These are phyloP conservation scores for Irpex sp. DNA, from an alignment of 1,284 basidiomycete genomes.

Conservation along the genomic window DNA sequence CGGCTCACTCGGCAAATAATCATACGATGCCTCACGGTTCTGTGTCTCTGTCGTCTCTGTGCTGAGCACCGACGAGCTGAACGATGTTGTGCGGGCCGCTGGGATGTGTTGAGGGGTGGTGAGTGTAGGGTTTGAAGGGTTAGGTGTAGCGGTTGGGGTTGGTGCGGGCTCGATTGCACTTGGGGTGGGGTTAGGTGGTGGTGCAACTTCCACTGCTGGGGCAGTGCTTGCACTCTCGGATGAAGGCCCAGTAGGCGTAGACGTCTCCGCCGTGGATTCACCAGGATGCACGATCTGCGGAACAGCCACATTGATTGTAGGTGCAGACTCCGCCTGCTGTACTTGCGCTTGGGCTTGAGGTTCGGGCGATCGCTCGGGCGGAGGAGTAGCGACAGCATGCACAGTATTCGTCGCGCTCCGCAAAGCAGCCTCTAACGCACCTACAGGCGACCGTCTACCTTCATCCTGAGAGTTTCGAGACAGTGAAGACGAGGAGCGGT, in stretches of 20 bases:
- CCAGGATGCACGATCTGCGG: background rate
- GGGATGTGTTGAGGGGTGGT: background rate
- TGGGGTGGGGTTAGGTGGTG: background rate
- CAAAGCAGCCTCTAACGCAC: slow-evolving; percentile 39
- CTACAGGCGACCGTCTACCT: slow-evolving; percentile 27
- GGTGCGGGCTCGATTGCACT: background rate
- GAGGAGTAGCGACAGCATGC: slow-evolving; percentile 28
- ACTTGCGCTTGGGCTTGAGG: background rate
- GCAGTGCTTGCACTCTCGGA: background rate
- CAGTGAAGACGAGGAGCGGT: slow-evolving; percentile 7
- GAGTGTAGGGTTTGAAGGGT: background rate
- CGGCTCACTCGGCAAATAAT: slow-evolving; percentile 33
- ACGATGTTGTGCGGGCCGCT: slow-evolving; percentile 18
- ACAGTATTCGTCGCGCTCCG: slow-evolving; percentile 41
- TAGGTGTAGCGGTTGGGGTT: background rate
- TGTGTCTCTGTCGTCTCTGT: slow-evolving; percentile 15
- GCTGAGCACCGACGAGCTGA: slow-evolving; percentile 26
- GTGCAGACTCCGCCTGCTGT: background rate
- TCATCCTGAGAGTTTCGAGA: slow-evolving; percentile 15
- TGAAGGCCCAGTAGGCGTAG: slow-evolving; percentile 13
- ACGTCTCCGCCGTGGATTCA: background rate
- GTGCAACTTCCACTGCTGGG: background rate
- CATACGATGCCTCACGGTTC: slow-evolving; percentile 26
- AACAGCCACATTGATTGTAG: background rate
- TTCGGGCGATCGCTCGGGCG: background rate